Evolutionary conservation across 2,329 filamentous ascomycete species (phyloP).

Genomic region (Colletotrichum melonis): DNA sequence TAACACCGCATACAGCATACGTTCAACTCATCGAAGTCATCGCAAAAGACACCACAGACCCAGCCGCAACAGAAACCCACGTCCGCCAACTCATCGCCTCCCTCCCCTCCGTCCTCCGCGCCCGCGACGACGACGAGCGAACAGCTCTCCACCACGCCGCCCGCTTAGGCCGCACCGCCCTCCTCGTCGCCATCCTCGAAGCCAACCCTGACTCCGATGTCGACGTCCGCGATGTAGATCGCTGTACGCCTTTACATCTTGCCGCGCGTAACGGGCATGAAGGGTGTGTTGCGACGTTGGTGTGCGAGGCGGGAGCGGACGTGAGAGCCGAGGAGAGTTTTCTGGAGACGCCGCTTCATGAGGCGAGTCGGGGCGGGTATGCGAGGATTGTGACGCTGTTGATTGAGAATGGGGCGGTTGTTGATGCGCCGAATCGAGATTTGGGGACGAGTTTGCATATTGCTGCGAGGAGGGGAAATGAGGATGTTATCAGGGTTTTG

Average conservation of each 20-base stretch:
- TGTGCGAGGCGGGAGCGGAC: constrained; percentile 26
- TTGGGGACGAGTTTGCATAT: constrained; percentile 36
- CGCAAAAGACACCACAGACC: constrained; percentile 9
- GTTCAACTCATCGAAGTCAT: constrained; percentile 36
- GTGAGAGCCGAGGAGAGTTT: constrained; percentile 36
- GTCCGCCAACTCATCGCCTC: constrained; percentile 34
- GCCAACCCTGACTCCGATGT: constrained; percentile 20
- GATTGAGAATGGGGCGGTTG: constrained; percentile 30
- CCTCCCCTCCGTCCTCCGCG: constrained; percentile 34
- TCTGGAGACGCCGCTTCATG: constrained; percentile 33
- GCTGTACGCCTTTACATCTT: constrained; percentile 34
- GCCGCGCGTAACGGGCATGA: constrained; percentile 36
- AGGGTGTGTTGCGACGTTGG: constrained; percentile 24
- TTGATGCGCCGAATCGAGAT: constrained; percentile 34
- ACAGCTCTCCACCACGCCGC: constrained; percentile 36
- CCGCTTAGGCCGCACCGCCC: constrained; percentile 20
- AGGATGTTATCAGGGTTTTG: constrained; percentile 6
- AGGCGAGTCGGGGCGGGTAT: constrained; percentile 29
- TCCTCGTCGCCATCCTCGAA: constrained; percentile 31
- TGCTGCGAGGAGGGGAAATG: constrained; percentile 20
- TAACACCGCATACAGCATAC: constrained; percentile 24
- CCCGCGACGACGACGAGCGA: constrained; percentile 29
- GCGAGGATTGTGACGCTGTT: constrained; percentile 22
- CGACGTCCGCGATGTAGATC: constrained; percentile 31
- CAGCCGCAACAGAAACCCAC: constrained; percentile 16